Evolutionary conservation across 805 yeast genomes (phyloP).

Genomic region (Pichia nanzhaoensis): DNA sequence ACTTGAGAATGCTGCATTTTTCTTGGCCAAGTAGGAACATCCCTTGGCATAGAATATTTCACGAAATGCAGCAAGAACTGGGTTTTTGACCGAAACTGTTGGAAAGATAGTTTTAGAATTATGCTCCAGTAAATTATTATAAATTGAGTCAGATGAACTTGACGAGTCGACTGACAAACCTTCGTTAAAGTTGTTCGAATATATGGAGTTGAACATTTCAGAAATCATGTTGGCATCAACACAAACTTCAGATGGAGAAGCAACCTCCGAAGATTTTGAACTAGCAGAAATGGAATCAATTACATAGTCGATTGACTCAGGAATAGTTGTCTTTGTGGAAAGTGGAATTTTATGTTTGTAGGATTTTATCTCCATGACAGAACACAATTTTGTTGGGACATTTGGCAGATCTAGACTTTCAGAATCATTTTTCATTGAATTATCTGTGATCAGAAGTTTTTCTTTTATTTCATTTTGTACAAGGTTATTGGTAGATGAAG

Average conservation of each 20-base stretch:
- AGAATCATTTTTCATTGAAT: background rate
- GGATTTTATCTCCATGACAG: conserved; percentile 20
- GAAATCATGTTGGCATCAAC: conserved; percentile 15
- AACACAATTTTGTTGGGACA: conserved; percentile 25
- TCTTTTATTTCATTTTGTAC: background rate
- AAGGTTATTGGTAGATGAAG: conserved; percentile 15
- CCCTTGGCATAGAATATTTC: conserved; percentile 36
- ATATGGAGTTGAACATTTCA: conserved; percentile 23
- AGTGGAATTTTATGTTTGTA: conserved; percentile 19
- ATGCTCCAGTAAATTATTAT: conserved; percentile 22
- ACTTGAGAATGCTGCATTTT: conserved; percentile 14
- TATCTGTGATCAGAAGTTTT: background rate
- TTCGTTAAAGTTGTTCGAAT: conserved; percentile 6
- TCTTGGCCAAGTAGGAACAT: conserved; percentile 31
- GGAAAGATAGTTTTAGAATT: conserved; percentile 24
- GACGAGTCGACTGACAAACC: background rate
- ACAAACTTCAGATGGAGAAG: background rate
- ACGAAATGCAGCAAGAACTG: conserved; percentile 19
- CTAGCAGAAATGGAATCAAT: conserved; percentile 2
- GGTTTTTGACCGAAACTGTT: conserved; percentile 17
- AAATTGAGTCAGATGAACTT: conserved; percentile 1
- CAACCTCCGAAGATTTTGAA: background rate
- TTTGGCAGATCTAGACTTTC: conserved; percentile 14
- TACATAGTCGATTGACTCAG: conserved; percentile 14
- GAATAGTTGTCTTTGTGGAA: conserved; percentile 6